A percentile compares a stretch with the other conserved stretches of the same genome.
Conservation (phyloP, 306 rosid genomes). For the Arachis hypogaea region DNA sequence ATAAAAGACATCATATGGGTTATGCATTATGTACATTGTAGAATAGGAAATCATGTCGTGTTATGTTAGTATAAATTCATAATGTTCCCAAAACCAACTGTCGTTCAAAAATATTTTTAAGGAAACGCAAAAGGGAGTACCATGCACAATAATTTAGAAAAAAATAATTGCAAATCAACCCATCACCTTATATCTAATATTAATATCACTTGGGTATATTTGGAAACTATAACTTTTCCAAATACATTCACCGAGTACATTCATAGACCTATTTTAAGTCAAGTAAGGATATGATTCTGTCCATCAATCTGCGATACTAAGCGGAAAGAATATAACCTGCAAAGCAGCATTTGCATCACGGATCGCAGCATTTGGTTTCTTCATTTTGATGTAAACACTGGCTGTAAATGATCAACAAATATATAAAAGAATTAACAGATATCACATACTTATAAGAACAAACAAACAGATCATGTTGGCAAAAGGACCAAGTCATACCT, state of each 20-base stretch:
- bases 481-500: conserved; percentile 51
- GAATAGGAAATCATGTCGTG: not conserved
- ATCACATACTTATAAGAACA: conserved; percentile 21
- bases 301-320: not conserved
- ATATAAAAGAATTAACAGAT: not conserved
- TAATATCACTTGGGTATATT: not conserved
- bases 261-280: conserved; percentile 20
- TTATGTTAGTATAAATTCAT: not conserved
- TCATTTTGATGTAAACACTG: conserved; percentile 85
- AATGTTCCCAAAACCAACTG: not conserved
- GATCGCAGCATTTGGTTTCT: conserved; percentile 88
- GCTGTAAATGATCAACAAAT: conserved; percentile 51
- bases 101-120: not conserved
- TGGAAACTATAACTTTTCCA: not conserved
- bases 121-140: not conserved
- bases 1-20: conserved; percentile 18
- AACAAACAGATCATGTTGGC: conserved; percentile 1
- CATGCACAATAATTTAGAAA: conserved; percentile 4
- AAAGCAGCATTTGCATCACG: conserved; percentile 90
- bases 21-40: not conserved
- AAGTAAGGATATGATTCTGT: conserved; percentile 4
- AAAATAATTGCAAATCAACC: not conserved
- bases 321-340: conserved; percentile 56
- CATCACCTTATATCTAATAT: too few relatives aligned
- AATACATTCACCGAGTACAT: conserved; percentile 3